phyloP scores from a whole-genome alignment of 2,329 filamentous ascomycete genomes.

The Ophiostoma australiae region DNA sequence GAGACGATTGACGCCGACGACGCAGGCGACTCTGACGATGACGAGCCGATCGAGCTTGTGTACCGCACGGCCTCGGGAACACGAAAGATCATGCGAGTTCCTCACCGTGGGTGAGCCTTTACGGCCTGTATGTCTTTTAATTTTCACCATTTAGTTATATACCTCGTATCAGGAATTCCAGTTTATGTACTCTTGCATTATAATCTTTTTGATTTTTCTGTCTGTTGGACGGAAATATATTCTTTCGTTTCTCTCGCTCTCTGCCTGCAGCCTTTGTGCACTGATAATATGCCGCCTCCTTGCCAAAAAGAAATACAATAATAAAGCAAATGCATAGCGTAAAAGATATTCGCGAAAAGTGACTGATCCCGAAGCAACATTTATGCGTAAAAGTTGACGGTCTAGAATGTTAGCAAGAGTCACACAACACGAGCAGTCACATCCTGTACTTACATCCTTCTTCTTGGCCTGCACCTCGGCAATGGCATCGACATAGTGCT shows the following conservation, averaged over 20 bases:
- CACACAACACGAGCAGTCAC: background rate
- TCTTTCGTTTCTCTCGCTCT: background rate
- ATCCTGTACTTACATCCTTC: conserved; percentile 63
- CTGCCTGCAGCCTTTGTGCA: background rate
- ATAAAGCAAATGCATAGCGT: conserved; percentile 2
- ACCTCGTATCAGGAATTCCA: background rate
- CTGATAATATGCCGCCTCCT: background rate
- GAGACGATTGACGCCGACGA: conserved; percentile 1
- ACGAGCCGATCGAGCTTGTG: conserved; percentile 23
- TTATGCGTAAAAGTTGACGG: conserved; percentile 55
- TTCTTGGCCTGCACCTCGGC: conserved; percentile 93
- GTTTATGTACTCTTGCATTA: background rate
- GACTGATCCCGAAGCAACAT: background rate
- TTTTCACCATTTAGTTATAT: background rate
- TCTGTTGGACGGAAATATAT: background rate
- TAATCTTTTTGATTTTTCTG: background rate
- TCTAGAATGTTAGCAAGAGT: conserved; percentile 39
- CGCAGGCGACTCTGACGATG: conserved; percentile 6
- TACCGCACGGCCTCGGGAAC: conserved; percentile 27
- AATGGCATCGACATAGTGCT: conserved; percentile 98
- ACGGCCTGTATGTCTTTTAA: background rate
- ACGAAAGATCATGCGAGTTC: conserved; percentile 10
- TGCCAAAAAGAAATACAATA: background rate
- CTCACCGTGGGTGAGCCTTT: background rate
- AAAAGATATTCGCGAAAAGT: background rate